Conservation (phyloP, 2,329 filamentous ascomycete genomes). For the Cladophialophora chaetospira region DNA sequence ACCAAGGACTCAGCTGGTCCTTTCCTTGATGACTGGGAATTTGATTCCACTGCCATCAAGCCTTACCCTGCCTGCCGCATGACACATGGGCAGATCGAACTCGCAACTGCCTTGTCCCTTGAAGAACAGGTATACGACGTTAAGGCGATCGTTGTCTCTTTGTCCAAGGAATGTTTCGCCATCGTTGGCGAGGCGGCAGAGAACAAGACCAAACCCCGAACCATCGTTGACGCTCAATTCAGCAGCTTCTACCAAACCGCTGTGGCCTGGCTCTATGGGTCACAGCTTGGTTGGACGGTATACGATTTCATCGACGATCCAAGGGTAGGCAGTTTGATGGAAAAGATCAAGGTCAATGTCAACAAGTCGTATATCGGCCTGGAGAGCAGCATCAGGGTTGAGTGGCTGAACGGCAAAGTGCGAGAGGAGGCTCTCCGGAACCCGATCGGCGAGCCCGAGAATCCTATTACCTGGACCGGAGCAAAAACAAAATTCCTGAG, state of each 20-base stretch:
- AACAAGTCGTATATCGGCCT: no score
- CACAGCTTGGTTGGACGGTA: conserved; percentile 3
- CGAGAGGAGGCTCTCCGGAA: no score
- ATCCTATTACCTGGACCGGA: conserved; percentile 24
- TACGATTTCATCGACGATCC: no score
- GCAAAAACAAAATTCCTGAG: conserved; percentile 14
- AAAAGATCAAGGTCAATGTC: no score
- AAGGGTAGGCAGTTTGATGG: no score
- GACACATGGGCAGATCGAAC: conserved; percentile 25
- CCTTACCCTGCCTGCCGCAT: conserved; percentile 27
- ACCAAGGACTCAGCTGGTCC: conserved; percentile 12
- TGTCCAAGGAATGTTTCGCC: conserved; percentile 9
- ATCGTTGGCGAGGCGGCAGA: conserved; percentile 38
- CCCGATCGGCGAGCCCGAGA: no score
- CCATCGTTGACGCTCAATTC: conserved; percentile 41
- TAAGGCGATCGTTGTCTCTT: no score
- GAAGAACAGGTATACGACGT: not conserved
- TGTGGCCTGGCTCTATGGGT: conserved; percentile 18
- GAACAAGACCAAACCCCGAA: conserved; percentile 40
- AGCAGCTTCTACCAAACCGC: conserved; percentile 40
- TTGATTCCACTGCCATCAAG: conserved; percentile 21
- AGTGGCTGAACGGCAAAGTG: no score
- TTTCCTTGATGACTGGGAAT: conserved; percentile 21
- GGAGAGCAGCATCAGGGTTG: no score
- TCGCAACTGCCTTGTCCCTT: conserved; percentile 6